Conservation (phyloP, 495 filamentous ascomycete genomes). For the Sporormia fimetaria region DNA sequence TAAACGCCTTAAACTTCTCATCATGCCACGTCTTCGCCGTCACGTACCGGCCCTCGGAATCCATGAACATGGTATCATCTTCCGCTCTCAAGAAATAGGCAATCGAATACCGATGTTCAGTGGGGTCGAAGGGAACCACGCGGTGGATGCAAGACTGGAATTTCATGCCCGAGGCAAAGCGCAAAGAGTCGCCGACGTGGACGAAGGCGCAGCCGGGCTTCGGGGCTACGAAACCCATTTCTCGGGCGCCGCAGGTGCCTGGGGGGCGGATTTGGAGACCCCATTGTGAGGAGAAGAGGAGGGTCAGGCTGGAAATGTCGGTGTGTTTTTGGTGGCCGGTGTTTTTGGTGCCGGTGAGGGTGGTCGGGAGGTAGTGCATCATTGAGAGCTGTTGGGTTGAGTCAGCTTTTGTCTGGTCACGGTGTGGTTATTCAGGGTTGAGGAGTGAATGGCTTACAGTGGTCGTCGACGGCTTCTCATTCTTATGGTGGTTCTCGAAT, state of each 20-base stretch:
- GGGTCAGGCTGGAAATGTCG: slow-evolving; percentile 46
- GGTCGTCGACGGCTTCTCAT: slow-evolving; percentile 39
- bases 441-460: slow-evolving; percentile 32
- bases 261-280: slow-evolving; percentile 45
- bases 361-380: slow-evolving; percentile 21
- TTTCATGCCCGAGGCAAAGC: slow-evolving; percentile 39
- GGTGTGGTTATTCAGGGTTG: slow-evolving; percentile 40
- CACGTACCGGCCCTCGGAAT: slow-evolving; percentile 39
- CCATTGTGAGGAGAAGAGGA: slow-evolving; percentile 46
- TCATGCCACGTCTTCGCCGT: slow-evolving; percentile 46
- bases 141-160: slow-evolving; percentile 46
- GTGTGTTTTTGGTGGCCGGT: slow-evolving; percentile 42
- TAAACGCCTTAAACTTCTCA: slow-evolving; percentile 41
- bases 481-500: slow-evolving; percentile 44
- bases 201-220: slow-evolving; percentile 40
- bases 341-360: slow-evolving; percentile 2
- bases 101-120: slow-evolving; percentile 45
- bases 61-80: slow-evolving; percentile 42
- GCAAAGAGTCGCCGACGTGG: slow-evolving; percentile 48
- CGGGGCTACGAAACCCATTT: slow-evolving; percentile 45
- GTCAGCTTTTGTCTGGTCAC: too few species aligned
- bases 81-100: slow-evolving; percentile 48
- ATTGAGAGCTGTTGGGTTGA: slow-evolving; percentile 25
- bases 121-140: slow-evolving; percentile 41
- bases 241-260: slow-evolving; percentile 28